Conservation (phyloP, 2,329 filamentous ascomycete genomes). For the Didymella keratinophila region DNA sequence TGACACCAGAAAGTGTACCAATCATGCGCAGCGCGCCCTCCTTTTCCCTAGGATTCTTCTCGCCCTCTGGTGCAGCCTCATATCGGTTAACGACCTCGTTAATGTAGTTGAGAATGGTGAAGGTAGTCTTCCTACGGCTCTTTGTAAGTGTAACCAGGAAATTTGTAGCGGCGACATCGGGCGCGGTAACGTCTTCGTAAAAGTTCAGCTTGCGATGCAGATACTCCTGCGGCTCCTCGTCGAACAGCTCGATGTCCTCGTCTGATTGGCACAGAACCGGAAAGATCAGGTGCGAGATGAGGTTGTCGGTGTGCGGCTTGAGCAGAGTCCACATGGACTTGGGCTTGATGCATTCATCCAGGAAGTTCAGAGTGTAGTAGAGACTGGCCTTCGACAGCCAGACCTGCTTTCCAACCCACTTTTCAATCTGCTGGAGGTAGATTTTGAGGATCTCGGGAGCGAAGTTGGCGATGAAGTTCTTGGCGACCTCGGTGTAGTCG, state of each 20-base stretch:
- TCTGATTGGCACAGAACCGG: slow-evolving; percentile 91
- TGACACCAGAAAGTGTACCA: slow-evolving; percentile 89
- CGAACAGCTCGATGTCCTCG: slow-evolving; percentile 92
- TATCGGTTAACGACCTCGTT: slow-evolving; percentile 95
- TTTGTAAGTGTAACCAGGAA: slow-evolving; percentile 96
- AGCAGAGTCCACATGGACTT: slow-evolving; percentile 97
- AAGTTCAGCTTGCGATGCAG: slow-evolving; percentile 97
- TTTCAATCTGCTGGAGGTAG: slow-evolving; percentile 93
- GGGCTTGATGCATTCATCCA: slow-evolving; percentile 96
- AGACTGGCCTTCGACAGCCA: slow-evolving; percentile 96
- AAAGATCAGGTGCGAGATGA: slow-evolving; percentile 95
- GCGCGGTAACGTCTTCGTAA: slow-evolving; percentile 94
- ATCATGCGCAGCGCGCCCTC: slow-evolving; percentile 98
- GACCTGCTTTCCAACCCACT: slow-evolving; percentile 92
- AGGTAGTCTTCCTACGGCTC: slow-evolving; percentile 92
- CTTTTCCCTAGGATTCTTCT: slow-evolving; percentile 95
- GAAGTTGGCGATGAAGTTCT: slow-evolving; percentile 88
- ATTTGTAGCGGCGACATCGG: slow-evolving; percentile 94
- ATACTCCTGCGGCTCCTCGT: slow-evolving; percentile 94
- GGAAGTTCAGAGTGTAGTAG: slow-evolving; percentile 90
- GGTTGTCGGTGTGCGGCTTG: slow-evolving; percentile 89
- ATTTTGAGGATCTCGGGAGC: slow-evolving; percentile 96
- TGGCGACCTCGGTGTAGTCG: slow-evolving; percentile 82
- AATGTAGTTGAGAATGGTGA: slow-evolving; percentile 91
- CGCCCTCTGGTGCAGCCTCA: slow-evolving; percentile 80